phyloP scores from a whole-genome alignment of 768 basidiomycete species.

The Boletus edulis region DNA sequence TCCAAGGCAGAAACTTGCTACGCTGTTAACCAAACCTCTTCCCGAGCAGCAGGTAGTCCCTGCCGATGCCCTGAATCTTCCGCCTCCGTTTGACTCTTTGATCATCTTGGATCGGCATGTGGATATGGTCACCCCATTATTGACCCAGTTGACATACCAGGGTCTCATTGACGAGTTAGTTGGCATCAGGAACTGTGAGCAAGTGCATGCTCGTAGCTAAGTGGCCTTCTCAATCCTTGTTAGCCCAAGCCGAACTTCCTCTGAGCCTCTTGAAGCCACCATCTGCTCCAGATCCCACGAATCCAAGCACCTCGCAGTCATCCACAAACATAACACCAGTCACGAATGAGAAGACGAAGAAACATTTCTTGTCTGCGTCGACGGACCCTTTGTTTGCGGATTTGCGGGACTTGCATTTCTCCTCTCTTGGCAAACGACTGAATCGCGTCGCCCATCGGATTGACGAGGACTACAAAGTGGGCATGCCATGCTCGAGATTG shows the following conservation, averaged over 20 bases:
- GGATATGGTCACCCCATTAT: slow-evolving; percentile 93
- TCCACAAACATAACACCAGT: slow-evolving; percentile 48
- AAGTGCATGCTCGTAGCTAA: neutral
- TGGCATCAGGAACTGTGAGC: slow-evolving; percentile 84
- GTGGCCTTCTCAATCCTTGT: slow-evolving; percentile 1
- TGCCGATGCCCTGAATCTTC: slow-evolving; percentile 43
- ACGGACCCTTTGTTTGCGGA: slow-evolving; percentile 83
- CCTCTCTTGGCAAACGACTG: slow-evolving; percentile 77
- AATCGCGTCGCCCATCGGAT: slow-evolving; percentile 80
- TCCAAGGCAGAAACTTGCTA: slow-evolving; percentile 63
- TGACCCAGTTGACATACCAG: slow-evolving; percentile 96
- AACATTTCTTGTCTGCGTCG: slow-evolving; percentile 74
- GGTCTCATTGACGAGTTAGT: slow-evolving; percentile 93
- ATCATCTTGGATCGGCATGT: slow-evolving; percentile 87
- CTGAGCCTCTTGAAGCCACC: slow-evolving; percentile 64
- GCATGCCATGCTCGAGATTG: neutral
- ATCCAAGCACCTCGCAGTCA: slow-evolving; percentile 41
- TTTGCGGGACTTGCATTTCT: slow-evolving; percentile 89
- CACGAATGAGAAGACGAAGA: slow-evolving; percentile 82
- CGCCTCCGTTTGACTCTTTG: slow-evolving; percentile 75
- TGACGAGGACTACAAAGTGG: slow-evolving; percentile 90
- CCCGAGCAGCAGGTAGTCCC: slow-evolving; percentile 39
- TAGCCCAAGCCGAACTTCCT: slow-evolving; percentile 82
- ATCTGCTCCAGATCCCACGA: slow-evolving; percentile 37
- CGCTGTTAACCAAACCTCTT: slow-evolving; percentile 62